These are phyloP conservation scores for Leishmania mexicana DNA, from an alignment of 208 protist genomes.

Conservation along the genomic window DNA sequence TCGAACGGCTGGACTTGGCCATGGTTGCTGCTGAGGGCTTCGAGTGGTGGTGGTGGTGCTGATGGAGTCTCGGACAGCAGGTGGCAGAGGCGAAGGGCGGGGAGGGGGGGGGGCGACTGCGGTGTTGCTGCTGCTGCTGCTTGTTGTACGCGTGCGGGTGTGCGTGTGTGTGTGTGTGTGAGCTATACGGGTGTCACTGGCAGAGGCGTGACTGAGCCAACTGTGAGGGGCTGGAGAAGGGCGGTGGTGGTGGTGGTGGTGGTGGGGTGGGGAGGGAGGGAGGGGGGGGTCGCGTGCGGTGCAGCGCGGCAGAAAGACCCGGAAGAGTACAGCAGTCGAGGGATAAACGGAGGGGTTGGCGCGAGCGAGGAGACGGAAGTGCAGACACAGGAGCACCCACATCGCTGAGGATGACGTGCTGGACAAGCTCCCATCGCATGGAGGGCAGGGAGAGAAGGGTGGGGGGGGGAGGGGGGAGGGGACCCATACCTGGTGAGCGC, in stretches of 20 bases:
- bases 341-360: not conserved
- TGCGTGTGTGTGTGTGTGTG: constrained; percentile 16
- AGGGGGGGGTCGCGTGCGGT: not conserved
- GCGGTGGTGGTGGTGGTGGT: not conserved
- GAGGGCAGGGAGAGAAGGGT: not conserved
- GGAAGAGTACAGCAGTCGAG: not conserved
- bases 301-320: not conserved
- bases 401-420: not conserved
- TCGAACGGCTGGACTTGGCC: constrained; percentile 86
- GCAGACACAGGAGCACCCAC: not conserved
- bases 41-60: not conserved
- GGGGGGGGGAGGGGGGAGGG: too few relatives aligned
- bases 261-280: not conserved
- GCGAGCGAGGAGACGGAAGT: not conserved
- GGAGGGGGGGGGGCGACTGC: not conserved
- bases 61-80: not conserved
- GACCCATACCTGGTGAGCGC: not conserved
- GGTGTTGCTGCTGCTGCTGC: not conserved
- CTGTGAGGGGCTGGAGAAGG: not conserved
- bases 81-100: not conserved
- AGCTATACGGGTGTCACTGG: not conserved
- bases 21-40: constrained; percentile 23
- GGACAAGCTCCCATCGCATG: not conserved
- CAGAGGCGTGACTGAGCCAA: not conserved
- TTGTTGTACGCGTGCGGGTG: constrained; percentile 6